Evolutionary conservation across 163 green algal genomes (phyloP).

Genomic region (Coccomyxa subellipsoidea): DNA sequence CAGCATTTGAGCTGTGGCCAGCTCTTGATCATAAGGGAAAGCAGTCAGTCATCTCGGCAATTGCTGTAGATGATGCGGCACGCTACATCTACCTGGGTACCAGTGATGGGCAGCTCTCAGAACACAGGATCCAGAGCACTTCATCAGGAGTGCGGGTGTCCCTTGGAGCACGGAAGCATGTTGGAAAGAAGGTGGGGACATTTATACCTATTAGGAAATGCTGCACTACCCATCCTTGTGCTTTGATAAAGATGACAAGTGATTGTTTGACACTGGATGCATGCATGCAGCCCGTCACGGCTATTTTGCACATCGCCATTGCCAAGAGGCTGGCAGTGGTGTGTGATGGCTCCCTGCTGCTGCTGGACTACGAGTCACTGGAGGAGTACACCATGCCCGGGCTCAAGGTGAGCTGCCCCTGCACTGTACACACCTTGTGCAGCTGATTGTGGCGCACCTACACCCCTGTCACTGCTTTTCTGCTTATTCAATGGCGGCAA

Average conservation of each 20-base stretch:
- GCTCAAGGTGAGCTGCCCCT: constrained; percentile 24
- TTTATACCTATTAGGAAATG: neutral
- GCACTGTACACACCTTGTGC: too few species aligned
- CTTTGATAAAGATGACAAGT: too few species aligned
- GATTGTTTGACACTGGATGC: too few species aligned
- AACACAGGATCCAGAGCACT: constrained; percentile 27
- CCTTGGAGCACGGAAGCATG: constrained; percentile 38
- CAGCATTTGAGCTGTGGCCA: constrained; percentile 23
- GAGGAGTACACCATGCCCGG: constrained; percentile 23
- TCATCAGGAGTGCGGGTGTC: constrained; percentile 14
- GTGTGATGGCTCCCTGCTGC: constrained; percentile 27
- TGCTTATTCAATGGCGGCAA: too few species aligned
- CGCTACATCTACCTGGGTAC: constrained; percentile 40
- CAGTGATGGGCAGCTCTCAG: constrained; percentile 48
- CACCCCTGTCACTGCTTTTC: too few species aligned
- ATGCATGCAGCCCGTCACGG: constrained; percentile 18
- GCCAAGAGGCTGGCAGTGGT: constrained; percentile 23
- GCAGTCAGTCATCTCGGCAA: constrained; percentile 22
- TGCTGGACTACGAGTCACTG: constrained; percentile 37
- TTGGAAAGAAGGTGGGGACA: constrained; percentile 36
- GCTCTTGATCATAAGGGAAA: constrained; percentile 22
- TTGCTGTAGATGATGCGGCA: constrained; percentile 27
- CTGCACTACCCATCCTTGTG: neutral
- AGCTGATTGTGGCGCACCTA: too few species aligned
- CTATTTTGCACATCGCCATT: constrained; percentile 14